A percentile compares a stretch with the other conserved stretches of the same genome.
Evolutionary conservation across 2,329 filamentous ascomycete species (phyloP).

Genomic region (Pyricularia sp.): DNA sequence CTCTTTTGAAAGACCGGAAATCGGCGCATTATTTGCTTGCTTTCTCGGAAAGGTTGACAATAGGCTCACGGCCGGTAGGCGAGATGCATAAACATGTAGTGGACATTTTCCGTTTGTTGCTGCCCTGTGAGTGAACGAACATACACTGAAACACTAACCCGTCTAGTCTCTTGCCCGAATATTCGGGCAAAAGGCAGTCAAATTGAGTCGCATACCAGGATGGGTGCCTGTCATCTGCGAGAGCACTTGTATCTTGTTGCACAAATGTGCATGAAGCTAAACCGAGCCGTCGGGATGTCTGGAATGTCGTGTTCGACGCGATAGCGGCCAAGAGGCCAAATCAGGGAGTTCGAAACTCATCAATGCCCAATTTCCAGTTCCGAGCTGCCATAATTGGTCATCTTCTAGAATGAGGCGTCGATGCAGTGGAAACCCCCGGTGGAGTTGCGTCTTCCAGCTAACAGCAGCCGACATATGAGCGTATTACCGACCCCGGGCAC

Average conservation of each 20-base stretch:
- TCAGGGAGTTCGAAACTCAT: neutral
- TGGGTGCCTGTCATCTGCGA: neutral
- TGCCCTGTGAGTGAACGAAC: neutral
- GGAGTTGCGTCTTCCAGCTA: neutral
- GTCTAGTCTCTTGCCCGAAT: neutral
- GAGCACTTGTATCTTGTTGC: neutral
- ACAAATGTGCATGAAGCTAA: slow-evolving; percentile 2
- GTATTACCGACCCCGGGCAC: neutral
- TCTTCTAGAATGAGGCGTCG: neutral
- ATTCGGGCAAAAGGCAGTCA: neutral
- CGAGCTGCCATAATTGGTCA: neutral
- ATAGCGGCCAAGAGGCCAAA: neutral
- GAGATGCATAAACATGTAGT: neutral
- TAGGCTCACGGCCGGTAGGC: neutral
- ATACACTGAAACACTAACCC: neutral
- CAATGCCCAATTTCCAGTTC: neutral
- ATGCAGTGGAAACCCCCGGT: neutral
- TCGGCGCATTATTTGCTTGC: neutral
- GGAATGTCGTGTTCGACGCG: neutral
- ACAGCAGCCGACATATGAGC: neutral
- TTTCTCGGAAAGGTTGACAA: neutral
- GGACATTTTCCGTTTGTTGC: neutral
- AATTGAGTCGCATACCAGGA: neutral
- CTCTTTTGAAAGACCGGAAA: neutral
- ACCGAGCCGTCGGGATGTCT: slow-evolving; percentile 2